These are phyloP conservation scores for Sicyos edulis DNA, from an alignment of 306 rosid species.

Conservation along the genomic window DNA sequence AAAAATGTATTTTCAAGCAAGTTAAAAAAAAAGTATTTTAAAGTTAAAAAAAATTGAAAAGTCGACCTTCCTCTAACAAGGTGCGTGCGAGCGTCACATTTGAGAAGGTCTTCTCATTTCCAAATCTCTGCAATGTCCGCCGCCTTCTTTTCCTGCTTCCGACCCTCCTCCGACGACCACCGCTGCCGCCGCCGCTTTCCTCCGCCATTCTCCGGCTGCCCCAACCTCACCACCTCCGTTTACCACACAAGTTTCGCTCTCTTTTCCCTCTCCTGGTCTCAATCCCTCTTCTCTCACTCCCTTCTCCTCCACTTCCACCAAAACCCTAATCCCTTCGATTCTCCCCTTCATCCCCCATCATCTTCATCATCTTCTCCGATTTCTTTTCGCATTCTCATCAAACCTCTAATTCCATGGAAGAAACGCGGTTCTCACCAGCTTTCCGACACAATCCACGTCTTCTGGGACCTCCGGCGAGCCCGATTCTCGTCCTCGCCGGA, in stretches of 20 bases:
- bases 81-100: neutral
- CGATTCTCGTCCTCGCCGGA: conserved; percentile 60
- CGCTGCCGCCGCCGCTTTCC: conserved; percentile 22
- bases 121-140: conserved; percentile 37
- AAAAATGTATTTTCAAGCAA: too few relatives aligned
- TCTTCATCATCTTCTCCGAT: conserved; percentile 29
- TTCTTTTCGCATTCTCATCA: conserved; percentile 49
- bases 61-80: too few relatives aligned
- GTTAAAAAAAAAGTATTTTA: too few relatives aligned
- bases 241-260: conserved; percentile 68
- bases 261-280: conserved; percentile 80
- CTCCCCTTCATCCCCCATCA: conserved; percentile 33
- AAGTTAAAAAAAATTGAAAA: too few relatives aligned
- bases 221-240: conserved; percentile 65
- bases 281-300: conserved; percentile 73
- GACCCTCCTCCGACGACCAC: conserved; percentile 39
- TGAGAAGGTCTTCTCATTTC: neutral
- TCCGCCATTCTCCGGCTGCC: conserved; percentile 34
- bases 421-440: conserved; percentile 67
- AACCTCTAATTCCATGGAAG: conserved; percentile 72
- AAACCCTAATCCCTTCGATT: conserved; percentile 43
- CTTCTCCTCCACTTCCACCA: conserved; percentile 54
- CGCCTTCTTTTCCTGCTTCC: conserved; percentile 53
- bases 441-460: conserved; percentile 35
- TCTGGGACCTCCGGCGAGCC: conserved; percentile 73